Percentiles rank a stretch among this genome's conserved stretches.
Evolutionary conservation across 495 filamentous ascomycete genomes (phyloP).

Genomic region (Neurospora sp.): DNA sequence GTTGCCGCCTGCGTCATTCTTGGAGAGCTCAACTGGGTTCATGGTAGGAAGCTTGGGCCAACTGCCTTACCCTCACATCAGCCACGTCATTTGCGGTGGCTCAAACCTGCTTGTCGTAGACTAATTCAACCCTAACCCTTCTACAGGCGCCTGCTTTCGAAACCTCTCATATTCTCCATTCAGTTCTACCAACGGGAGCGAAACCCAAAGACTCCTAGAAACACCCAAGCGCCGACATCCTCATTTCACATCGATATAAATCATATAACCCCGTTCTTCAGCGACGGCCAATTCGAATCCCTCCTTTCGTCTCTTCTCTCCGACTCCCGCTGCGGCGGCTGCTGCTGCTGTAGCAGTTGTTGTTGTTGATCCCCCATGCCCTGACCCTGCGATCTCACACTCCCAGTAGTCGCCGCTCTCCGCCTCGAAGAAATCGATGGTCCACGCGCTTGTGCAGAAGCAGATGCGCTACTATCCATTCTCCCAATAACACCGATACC

Average conservation of each 20-base stretch:
- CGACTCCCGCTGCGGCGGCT: not conserved
- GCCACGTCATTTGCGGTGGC: not conserved
- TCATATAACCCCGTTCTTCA: not conserved
- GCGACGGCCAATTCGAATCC: constrained; percentile 7
- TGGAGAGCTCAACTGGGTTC: not conserved
- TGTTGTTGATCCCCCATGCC: not conserved
- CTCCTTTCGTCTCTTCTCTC: not conserved
- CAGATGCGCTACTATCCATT: not conserved
- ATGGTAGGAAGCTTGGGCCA: not conserved
- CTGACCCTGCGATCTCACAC: not conserved
- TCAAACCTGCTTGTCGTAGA: not conserved
- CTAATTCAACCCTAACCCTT: not conserved
- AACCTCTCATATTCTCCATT: too few relatives aligned
- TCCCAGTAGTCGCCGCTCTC: not conserved
- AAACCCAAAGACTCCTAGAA: too few relatives aligned
- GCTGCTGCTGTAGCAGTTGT: not conserved
- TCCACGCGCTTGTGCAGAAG: not conserved
- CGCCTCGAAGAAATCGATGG: not conserved
- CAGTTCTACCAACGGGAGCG: too few relatives aligned
- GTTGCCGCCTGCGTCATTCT: not conserved
- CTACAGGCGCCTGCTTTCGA: not conserved
- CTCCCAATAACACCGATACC: not conserved
- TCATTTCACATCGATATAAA: not conserved
- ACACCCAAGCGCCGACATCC: not conserved
- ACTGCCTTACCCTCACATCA: not conserved